A percentile compares a stretch with the other conserved stretches of the same genome.
These are phyloP conservation scores for Lactifluus hygrophoroides DNA, from an alignment of 768 basidiomycete genomes.

Conservation along the genomic window DNA sequence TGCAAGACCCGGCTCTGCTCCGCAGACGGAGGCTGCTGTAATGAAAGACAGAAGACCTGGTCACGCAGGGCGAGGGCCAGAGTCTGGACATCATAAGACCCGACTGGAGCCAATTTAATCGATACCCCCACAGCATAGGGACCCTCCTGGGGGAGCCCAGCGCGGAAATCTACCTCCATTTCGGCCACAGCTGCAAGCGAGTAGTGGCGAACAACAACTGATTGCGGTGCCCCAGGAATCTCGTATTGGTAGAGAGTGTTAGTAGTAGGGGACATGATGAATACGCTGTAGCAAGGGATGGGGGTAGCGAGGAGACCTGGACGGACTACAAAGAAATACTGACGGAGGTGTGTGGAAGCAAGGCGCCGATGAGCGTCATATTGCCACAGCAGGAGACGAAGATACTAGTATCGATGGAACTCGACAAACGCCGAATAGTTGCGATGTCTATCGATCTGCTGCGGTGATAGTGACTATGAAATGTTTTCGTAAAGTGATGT, in stretches of 20 bases:
- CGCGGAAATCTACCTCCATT: neutral
- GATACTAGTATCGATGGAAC: neutral
- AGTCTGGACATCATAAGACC: neutral
- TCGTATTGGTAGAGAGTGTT: neutral
- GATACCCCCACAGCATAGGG: neutral
- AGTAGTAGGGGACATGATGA: neutral
- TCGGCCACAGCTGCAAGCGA: neutral
- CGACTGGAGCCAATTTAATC: neutral
- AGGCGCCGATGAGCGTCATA: neutral
- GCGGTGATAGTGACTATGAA: neutral
- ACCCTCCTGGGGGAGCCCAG: neutral
- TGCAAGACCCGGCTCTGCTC: neutral
- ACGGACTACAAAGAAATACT: neutral
- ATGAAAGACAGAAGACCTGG: neutral
- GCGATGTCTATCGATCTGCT: neutral
- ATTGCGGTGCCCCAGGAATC: neutral
- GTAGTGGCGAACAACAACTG: neutral
- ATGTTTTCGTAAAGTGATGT: neutral
- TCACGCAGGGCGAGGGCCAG: neutral
- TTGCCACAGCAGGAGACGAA: neutral
- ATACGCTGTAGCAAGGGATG: neutral
- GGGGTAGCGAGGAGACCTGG: neutral
- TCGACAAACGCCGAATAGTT: neutral
- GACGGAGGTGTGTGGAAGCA: neutral
- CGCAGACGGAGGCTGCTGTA: neutral